Base-by-base conservation (phyloP, 192 early-diverging fungal species). In the Mortierella hygrophila region DNA sequence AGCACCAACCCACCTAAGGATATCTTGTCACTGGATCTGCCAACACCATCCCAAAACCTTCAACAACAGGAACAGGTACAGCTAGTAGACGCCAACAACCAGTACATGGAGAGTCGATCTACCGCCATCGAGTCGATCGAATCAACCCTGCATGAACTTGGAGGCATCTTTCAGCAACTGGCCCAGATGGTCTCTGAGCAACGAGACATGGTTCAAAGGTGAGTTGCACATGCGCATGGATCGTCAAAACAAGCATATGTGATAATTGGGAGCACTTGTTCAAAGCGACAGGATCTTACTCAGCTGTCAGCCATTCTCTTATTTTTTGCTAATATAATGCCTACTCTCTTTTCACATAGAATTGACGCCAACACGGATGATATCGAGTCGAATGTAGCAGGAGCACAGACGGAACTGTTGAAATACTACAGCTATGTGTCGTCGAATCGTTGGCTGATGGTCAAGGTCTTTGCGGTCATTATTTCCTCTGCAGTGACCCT, bases 121-220 rank as follows among this genome's bases (percentile, higher is more conserved):
- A 94, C 95, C 23, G 97, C 98, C 0, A 98, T 99, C 77, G 96
- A 97, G 81, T 96, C 96, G 10, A 99, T 99, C 81, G 98, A 99
- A 87, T 94, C 94, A 15, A 99, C 99, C 7, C 98, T 99, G 76
- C 95, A 98, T 0, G 99, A 99, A 81, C 93, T 99, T 23, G 96
- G 97, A 20, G 95, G 96, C 75, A 96, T 98, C 68, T 98, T 97
- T 83, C 94, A 94, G 78, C 94, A 97, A 80, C 93, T 98, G 72
- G 95, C 96, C 10, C 90, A 93, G 49, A 95, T 98, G 92, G 92
- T 98, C 4, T 93, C 96, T 10, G 95, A 94, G 76, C 97, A 98
- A 83, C 89, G 97, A 37, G 97, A 98, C 69, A 94, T 94, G 89
- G 96, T 98, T 52, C 96, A 96, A 88, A 86, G 94, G 88, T 91